Evolutionary conservation across 352 stramenopile species (phyloP).

Genomic region (Thalassiosira mediterranea): DNA sequence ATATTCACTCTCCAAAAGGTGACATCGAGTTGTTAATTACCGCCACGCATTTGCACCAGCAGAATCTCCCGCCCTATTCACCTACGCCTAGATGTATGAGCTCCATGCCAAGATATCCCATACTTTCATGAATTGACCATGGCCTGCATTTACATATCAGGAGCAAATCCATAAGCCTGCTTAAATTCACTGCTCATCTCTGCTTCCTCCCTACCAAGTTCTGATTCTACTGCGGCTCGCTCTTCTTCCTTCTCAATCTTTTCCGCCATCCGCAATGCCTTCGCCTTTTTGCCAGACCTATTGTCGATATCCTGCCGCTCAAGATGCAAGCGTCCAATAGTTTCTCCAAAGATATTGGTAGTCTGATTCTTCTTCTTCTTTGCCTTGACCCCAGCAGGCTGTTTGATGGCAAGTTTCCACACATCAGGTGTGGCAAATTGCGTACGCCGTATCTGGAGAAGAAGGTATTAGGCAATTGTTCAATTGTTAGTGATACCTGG

Average conservation of each 20-base stretch:
- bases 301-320: constrained; percentile 96
- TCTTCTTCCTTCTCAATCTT: constrained; percentile 76
- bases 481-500: background rate
- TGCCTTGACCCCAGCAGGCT: constrained; percentile 80
- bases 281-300: constrained; percentile 93
- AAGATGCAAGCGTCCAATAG: constrained; percentile 97
- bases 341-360: constrained; percentile 97
- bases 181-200: constrained; percentile 76
- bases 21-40: too few species aligned
- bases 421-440: constrained; percentile 95
- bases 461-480: too few species aligned
- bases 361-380: constrained; percentile 97
- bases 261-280: constrained; percentile 87
- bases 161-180: constrained; percentile 73
- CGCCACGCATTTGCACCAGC: too few species aligned
- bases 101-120: too few species aligned
- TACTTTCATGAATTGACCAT: too few species aligned
- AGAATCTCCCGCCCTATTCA: too few species aligned
- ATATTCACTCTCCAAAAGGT: too few species aligned
- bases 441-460: constrained; percentile 91
- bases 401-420: constrained; percentile 94
- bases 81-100: too few species aligned
- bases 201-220: constrained; percentile 72
- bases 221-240: constrained; percentile 65
- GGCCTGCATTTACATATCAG: too few species aligned